A percentile compares a stretch with the other conserved stretches of the same genome.
These are phyloP conservation scores for Abrus pulchellus DNA, from an alignment of 306 rosid species.

Conservation along the genomic window DNA sequence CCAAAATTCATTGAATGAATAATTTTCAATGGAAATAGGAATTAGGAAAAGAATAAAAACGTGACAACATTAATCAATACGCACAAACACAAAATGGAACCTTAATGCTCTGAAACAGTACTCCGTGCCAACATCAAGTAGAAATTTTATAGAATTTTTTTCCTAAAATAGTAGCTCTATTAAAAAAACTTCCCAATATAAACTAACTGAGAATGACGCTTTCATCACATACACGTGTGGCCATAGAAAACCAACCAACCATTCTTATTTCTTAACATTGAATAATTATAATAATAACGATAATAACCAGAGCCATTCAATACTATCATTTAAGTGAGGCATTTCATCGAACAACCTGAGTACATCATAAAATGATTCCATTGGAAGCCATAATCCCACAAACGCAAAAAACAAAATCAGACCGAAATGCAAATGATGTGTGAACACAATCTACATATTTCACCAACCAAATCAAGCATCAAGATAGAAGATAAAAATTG, in stretches of 20 bases:
- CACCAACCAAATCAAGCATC: neutral
- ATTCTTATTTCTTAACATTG: neutral
- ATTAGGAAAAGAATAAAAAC: slow-evolving; percentile 5
- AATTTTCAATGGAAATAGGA: slow-evolving; percentile 18
- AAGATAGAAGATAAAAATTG: neutral
- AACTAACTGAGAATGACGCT: slow-evolving; percentile 2
- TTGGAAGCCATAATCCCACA: neutral
- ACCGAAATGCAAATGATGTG: slow-evolving; percentile 8
- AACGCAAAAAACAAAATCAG: slow-evolving; percentile 1
- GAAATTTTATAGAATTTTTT: neutral
- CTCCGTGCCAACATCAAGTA: neutral
- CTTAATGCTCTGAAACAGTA: neutral
- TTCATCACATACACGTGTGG: slow-evolving; percentile 8
- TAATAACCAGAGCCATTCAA: neutral
- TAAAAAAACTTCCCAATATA: neutral
- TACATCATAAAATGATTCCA: neutral
- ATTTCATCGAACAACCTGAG: slow-evolving; percentile 41
- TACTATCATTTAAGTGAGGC: neutral
- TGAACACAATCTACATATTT: slow-evolving; percentile 5
- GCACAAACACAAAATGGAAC: slow-evolving; percentile 10
- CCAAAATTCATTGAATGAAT: slow-evolving; percentile 37
- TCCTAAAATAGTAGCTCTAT: neutral
- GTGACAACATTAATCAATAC: slow-evolving; percentile 13
- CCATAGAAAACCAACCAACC: neutral
- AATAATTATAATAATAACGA: neutral